Percentiles rank a stretch among this genome's conserved stretches.
These are phyloP conservation scores for Coemansia sp. DNA, from an alignment of 192 early-diverging fungal species.

Conservation along the genomic window DNA sequence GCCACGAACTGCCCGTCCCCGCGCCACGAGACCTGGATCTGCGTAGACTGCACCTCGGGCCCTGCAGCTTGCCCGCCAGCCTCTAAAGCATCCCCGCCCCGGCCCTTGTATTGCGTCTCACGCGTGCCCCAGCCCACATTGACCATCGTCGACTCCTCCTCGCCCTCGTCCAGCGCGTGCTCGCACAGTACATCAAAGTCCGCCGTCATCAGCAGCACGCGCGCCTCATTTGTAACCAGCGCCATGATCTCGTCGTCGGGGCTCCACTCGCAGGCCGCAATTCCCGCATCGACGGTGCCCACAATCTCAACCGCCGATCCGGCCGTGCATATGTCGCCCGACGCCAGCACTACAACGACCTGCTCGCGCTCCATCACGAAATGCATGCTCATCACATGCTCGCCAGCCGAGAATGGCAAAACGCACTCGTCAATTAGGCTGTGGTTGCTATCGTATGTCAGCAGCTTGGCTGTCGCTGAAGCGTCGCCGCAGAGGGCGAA, in stretches of 20 bases:
- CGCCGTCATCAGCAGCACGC: conserved; percentile 76
- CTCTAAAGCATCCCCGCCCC: conserved; percentile 78
- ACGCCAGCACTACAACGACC: conserved; percentile 46
- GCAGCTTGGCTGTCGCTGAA: neutral
- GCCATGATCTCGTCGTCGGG: conserved; percentile 86
- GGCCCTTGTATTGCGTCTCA: conserved; percentile 97
- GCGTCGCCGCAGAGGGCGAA: neutral
- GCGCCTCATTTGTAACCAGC: conserved; percentile 67
- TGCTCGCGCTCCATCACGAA: conserved; percentile 54
- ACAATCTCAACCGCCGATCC: conserved; percentile 9
- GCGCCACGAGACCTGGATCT: conserved; percentile 80
- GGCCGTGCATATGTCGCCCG: conserved; percentile 53
- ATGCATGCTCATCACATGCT: conserved; percentile 28
- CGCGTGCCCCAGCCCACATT: conserved; percentile 96
- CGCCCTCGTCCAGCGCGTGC: conserved; percentile 66
- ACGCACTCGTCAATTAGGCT: neutral
- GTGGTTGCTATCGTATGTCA: neutral
- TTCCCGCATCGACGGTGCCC: conserved; percentile 35
- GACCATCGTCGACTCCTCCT: conserved; percentile 68
- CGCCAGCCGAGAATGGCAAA: conserved; percentile 20
- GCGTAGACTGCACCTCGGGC: conserved; percentile 51
- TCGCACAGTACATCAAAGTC: conserved; percentile 90
- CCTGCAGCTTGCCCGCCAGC: conserved; percentile 21
- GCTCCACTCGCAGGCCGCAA: conserved; percentile 64
- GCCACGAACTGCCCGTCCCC: conserved; percentile 85